Conservation (phyloP, 1,139 yeast species). For the Saccharomyces hybrid region DNA sequence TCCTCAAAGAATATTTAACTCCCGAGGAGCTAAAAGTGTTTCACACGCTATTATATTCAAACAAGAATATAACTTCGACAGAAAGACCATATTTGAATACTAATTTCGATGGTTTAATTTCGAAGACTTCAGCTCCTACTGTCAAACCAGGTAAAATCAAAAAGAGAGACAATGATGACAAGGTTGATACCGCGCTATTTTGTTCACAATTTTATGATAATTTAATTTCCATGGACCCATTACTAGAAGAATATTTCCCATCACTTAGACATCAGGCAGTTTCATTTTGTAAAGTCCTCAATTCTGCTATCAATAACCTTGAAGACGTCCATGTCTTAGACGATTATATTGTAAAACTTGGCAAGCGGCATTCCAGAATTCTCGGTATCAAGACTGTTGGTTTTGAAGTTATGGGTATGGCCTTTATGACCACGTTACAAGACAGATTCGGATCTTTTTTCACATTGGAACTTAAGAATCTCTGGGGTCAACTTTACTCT, state of each 20-base stretch:
- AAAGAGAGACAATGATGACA: background rate
- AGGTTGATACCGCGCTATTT: slow-evolving; percentile 9
- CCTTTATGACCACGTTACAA: slow-evolving; percentile 62
- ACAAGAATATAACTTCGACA: background rate
- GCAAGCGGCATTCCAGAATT: slow-evolving; percentile 69
- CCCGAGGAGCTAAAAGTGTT: slow-evolving; percentile 5
- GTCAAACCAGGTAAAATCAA: background rate
- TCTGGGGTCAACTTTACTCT: slow-evolving; percentile 59
- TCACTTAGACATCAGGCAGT: slow-evolving; percentile 67
- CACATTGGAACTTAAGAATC: slow-evolving; percentile 44
- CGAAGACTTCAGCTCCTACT: background rate
- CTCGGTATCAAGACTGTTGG: slow-evolving; percentile 66
- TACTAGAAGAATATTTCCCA: slow-evolving; percentile 51
- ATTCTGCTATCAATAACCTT: slow-evolving; percentile 47
- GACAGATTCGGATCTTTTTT: slow-evolving; percentile 52
- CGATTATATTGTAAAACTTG: slow-evolving; percentile 54
- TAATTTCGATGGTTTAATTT: background rate
- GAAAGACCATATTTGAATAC: background rate
- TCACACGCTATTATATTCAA: background rate
- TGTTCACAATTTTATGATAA: slow-evolving; percentile 39
- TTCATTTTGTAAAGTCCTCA: slow-evolving; percentile 72
- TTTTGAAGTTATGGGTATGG: slow-evolving; percentile 74
- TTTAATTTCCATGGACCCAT: slow-evolving; percentile 45
- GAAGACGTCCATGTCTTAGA: slow-evolving; percentile 42
- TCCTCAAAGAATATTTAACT: slow-evolving; percentile 28